These are phyloP conservation scores for Chenopodium quinoa DNA, from an alignment of 148 eudicot species.

Conservation along the genomic window DNA sequence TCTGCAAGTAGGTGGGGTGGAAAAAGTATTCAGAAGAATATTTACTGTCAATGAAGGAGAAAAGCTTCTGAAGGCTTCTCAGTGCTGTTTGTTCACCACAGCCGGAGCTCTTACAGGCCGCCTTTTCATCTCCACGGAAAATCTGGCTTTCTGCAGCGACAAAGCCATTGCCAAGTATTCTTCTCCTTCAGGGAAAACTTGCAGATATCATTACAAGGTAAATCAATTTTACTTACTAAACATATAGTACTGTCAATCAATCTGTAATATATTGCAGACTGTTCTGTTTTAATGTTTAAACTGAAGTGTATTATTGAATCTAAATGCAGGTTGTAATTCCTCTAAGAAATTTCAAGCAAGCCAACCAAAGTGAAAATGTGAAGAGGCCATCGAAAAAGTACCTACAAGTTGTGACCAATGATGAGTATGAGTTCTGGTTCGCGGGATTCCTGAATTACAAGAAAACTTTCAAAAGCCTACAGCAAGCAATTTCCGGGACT, in stretches of 20 bases:
- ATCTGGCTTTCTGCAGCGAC: slow-evolving; percentile 24
- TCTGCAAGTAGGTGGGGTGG: slow-evolving; percentile 21
- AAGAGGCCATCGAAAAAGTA: slow-evolving; percentile 34
- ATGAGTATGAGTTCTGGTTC: slow-evolving; percentile 40
- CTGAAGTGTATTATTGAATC: not conserved
- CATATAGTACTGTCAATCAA: too few relatives aligned
- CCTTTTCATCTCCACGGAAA: slow-evolving; percentile 16
- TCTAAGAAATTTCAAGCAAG: slow-evolving; percentile 28
- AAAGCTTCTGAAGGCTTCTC: slow-evolving; percentile 22
- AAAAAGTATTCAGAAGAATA: slow-evolving; percentile 15
- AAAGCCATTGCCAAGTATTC: slow-evolving; percentile 7
- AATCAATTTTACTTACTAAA: not conserved
- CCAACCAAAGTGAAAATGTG: slow-evolving; percentile 20
- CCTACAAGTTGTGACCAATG: slow-evolving; percentile 33
- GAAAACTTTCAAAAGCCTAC: slow-evolving; percentile 31
- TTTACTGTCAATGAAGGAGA: slow-evolving; percentile 18
- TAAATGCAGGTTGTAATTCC: slow-evolving; percentile 30
- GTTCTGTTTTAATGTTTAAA: too few relatives aligned
- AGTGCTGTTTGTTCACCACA: slow-evolving; percentile 23
- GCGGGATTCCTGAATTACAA: slow-evolving; percentile 34
- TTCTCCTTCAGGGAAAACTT: slow-evolving; percentile 12
- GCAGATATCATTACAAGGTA: slow-evolving; percentile 9
- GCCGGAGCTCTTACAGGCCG: slow-evolving; percentile 20
- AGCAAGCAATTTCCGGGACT: not conserved
- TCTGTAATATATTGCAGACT: too few relatives aligned